A percentile compares a stretch with the other conserved stretches of the same genome.
Conservation (phyloP, 139 green algal genomes). For the Coelastrella sp. region DNA sequence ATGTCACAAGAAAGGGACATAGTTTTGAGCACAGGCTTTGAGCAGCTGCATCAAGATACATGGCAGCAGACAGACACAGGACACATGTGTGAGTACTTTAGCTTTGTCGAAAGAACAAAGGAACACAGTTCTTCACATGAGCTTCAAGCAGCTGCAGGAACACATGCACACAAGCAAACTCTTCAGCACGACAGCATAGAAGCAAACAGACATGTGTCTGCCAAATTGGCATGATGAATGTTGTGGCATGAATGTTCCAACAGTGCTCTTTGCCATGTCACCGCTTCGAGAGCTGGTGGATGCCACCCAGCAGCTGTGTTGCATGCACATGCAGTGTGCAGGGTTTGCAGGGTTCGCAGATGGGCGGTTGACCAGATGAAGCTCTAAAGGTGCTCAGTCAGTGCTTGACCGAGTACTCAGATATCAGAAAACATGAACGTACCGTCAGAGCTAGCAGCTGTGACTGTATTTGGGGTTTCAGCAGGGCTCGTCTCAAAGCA, state of each 20-base stretch:
- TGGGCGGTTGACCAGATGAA: too few relatives aligned
- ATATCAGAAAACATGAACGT: background rate
- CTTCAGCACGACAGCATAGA: background rate
- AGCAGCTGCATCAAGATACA: conserved; percentile 52
- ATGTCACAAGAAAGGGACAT: conserved; percentile 50
- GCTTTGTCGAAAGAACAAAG: conserved; percentile 57
- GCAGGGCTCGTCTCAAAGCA: conserved; percentile 40
- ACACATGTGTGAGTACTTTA: conserved; percentile 39
- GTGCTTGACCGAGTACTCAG: background rate
- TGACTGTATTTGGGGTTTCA: conserved; percentile 55
- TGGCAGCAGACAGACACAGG: background rate
- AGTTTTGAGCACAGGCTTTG: conserved; percentile 78
- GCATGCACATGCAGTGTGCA: too few relatives aligned
- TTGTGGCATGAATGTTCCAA: too few relatives aligned
- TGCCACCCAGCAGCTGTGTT: too few relatives aligned
- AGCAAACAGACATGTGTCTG: too few relatives aligned
- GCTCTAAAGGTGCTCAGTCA: too few relatives aligned
- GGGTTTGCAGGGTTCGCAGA: too few relatives aligned
- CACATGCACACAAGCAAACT: background rate
- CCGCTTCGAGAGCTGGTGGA: too few relatives aligned
- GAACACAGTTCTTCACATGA: conserved; percentile 73
- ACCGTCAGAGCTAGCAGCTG: conserved; percentile 70
- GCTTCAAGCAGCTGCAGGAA: conserved; percentile 58
- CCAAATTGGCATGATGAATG: too few relatives aligned
- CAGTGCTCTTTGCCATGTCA: too few relatives aligned